phyloP scores from a whole-genome alignment of 1,284 basidiomycete genomes.

The Leccinum solheimii region DNA sequence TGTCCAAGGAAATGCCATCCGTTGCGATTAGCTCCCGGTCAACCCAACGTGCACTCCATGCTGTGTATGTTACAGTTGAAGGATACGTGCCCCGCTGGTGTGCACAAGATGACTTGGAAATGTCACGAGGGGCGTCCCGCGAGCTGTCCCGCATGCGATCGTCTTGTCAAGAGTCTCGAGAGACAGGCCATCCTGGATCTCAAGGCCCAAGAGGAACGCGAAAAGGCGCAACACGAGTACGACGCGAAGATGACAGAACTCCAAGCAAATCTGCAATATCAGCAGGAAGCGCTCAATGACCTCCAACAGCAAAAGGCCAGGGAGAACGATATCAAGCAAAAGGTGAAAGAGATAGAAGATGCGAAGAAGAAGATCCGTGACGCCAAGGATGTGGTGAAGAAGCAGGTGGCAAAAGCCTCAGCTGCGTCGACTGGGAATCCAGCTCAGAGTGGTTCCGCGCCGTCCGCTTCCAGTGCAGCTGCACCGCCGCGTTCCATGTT shows the following conservation, averaged over 20 bases:
- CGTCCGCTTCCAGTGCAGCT: constrained; percentile 2
- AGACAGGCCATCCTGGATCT: constrained; percentile 34
- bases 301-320: constrained; percentile 31
- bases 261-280: constrained; percentile 33
- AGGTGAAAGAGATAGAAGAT: constrained; percentile 36
- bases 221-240: constrained; percentile 36
- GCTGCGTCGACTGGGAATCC: constrained; percentile 1
- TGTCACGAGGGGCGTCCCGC: constrained; percentile 38
- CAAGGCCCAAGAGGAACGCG: constrained; percentile 36
- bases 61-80: constrained; percentile 37
- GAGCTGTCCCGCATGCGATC: constrained; percentile 35
- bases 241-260: constrained; percentile 35
- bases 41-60: constrained; percentile 49
- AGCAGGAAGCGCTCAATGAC: constrained; percentile 32
- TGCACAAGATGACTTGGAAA: constrained; percentile 37
- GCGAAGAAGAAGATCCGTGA: constrained; percentile 19
- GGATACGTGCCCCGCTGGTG: constrained; percentile 35
- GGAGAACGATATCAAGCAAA: constrained; percentile 33
- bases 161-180: constrained; percentile 34
- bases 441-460: not conserved
- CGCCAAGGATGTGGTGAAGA: not conserved
- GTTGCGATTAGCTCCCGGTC: constrained; percentile 10
- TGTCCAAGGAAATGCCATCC: constrained; percentile 60
- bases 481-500: constrained; percentile 21
- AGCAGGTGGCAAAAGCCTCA: constrained; percentile 8